phyloP scores from a whole-genome alignment of 345 rosid genomes.

The Gossypium sturtianum region DNA sequence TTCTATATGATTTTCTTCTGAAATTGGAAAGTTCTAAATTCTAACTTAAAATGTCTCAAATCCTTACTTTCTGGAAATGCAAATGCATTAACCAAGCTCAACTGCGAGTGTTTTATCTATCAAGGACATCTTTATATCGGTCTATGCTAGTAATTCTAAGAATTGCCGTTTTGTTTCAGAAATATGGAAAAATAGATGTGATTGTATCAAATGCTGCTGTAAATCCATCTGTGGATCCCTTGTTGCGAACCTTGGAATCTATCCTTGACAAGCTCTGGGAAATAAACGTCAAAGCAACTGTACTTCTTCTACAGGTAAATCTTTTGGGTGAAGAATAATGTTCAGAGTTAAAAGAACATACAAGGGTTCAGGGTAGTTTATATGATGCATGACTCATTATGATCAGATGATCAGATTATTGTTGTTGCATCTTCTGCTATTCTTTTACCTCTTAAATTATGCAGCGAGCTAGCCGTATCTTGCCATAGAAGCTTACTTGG shows the following conservation, averaged over 20 bases:
- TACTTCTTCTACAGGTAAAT: slow-evolving; percentile 49
- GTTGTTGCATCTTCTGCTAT: not conserved
- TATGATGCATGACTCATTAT: not conserved
- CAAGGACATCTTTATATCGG: not conserved
- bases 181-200: slow-evolving; percentile 59
- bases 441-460: not conserved
- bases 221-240: slow-evolving; percentile 43
- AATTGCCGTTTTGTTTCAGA: slow-evolving; percentile 29
- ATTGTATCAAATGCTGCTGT: slow-evolving; percentile 62
- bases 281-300: slow-evolving; percentile 56
- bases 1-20: not conserved
- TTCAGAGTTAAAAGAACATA: not conserved
- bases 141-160: not conserved
- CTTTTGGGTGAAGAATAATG: not conserved
- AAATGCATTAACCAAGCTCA: not conserved
- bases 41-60: not conserved
- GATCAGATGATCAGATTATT: not conserved
- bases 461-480: not conserved
- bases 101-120: not conserved
- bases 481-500: not conserved
- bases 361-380: not conserved
- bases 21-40: not conserved
- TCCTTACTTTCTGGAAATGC: not conserved
- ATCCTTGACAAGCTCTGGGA: slow-evolving; percentile 72
- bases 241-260: slow-evolving; percentile 43